These are phyloP conservation scores for Oropetium thomaeum DNA, from an alignment of 176 grass and related monocot genomes.

Conservation along the genomic window DNA sequence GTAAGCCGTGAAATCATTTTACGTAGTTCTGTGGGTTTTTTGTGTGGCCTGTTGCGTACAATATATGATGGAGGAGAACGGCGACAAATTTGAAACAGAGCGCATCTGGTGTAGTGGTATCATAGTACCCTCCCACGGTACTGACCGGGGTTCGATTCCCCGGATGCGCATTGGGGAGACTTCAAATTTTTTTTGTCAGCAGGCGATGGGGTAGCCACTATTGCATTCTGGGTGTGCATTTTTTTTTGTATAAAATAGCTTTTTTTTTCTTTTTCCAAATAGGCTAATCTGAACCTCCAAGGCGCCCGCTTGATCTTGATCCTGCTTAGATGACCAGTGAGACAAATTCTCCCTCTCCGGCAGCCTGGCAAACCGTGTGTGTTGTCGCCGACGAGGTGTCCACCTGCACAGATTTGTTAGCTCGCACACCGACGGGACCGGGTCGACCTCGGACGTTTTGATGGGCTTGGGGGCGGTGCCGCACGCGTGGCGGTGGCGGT, in stretches of 20 bases:
- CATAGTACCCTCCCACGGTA: conserved; percentile 99
- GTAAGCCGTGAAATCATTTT: background rate
- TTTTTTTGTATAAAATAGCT: no score
- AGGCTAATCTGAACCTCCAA: no score
- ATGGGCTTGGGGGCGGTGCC: background rate
- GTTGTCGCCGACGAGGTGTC: background rate
- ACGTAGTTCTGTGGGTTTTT: no score
- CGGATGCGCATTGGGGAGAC: conserved; percentile 86
- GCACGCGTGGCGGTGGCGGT: background rate
- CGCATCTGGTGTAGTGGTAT: conserved; percentile 99
- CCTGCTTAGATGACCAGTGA: background rate
- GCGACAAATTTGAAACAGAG: no score
- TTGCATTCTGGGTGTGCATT: background rate
- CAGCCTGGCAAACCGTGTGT: background rate
- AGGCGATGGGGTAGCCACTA: background rate
- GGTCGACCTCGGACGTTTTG: background rate
- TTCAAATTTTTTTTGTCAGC: background rate
- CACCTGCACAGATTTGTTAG: background rate
- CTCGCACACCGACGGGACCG: background rate
- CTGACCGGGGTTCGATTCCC: conserved; percentile 99
- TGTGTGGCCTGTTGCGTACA: no score
- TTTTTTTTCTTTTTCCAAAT: no score
- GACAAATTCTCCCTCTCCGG: background rate
- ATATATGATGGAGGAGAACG: no score
- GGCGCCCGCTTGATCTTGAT: background rate